A percentile compares a stretch with the other conserved stretches of the same genome.
phyloP scores from a whole-genome alignment of 345 rosid species.

The Clausena lansium region DNA sequence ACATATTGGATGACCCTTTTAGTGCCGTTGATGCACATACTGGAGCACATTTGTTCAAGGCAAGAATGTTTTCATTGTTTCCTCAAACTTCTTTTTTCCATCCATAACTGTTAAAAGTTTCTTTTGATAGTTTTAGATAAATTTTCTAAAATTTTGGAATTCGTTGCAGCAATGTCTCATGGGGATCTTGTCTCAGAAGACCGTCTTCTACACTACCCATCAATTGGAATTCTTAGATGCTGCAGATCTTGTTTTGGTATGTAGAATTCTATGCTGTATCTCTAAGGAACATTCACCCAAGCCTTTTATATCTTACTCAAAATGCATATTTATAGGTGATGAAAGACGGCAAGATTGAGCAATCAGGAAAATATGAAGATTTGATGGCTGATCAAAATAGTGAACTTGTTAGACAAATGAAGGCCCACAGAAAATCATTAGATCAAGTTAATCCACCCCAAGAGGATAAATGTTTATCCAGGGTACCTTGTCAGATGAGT shows the following conservation, averaged over 20 bases:
- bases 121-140: neutral
- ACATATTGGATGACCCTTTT: constrained; percentile 74
- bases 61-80: constrained; percentile 15
- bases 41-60: constrained; percentile 72
- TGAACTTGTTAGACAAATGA: constrained; percentile 68
- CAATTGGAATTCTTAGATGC: constrained; percentile 60
- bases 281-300: neutral
- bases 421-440: constrained; percentile 60
- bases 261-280: neutral
- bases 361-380: constrained; percentile 61
- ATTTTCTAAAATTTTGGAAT: neutral
- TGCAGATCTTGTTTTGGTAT: constrained; percentile 65
- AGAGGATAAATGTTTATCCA: constrained; percentile 14
- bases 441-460: constrained; percentile 44
- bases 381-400: constrained; percentile 44
- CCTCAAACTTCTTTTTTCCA: neutral
- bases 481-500: constrained; percentile 17
- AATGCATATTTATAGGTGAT: constrained; percentile 40
- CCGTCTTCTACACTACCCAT: constrained; percentile 64
- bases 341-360: constrained; percentile 59
- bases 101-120: neutral
- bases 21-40: constrained; percentile 82
- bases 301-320: constrained; percentile 3
- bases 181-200: constrained; percentile 49
- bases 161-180: constrained; percentile 54